These are phyloP conservation scores for Mytilinidion resinicola DNA, from an alignment of 495 filamentous ascomycete species.

Conservation along the genomic window DNA sequence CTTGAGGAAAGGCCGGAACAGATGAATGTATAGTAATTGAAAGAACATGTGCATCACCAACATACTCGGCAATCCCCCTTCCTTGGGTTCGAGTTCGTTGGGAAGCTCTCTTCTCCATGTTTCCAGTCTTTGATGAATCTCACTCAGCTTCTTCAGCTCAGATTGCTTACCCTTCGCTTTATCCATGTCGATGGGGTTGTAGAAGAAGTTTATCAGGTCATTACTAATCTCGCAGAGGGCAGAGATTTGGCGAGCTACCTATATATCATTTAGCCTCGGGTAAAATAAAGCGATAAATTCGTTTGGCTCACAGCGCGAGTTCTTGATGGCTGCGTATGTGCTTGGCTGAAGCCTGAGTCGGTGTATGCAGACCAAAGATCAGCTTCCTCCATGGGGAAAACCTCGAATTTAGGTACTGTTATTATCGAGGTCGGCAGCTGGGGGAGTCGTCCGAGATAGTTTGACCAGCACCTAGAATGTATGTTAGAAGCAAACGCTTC, in stretches of 20 bases:
- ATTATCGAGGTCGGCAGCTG: conserved; percentile 73
- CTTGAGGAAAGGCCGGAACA: conserved; percentile 93
- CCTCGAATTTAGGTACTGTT: conserved; percentile 81
- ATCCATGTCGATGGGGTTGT: conserved; percentile 65
- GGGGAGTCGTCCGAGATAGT: conserved; percentile 89
- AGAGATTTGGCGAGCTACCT: conserved; percentile 65
- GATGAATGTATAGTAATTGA: conserved; percentile 91
- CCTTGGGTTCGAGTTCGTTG: conserved; percentile 79
- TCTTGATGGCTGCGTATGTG: conserved; percentile 70
- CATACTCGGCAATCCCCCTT: conserved; percentile 80
- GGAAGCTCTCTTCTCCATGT: conserved; percentile 85
- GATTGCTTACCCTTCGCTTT: conserved; percentile 58
- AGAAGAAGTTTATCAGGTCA: conserved; percentile 84
- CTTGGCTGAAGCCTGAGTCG: conserved; percentile 65
- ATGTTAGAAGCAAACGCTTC: conserved; percentile 2
- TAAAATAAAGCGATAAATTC: background rate
- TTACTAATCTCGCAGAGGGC: conserved; percentile 87
- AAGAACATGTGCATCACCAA: conserved; percentile 99
- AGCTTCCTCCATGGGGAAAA: conserved; percentile 83
- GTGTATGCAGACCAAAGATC: conserved; percentile 85
- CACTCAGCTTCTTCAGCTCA: conserved; percentile 90
- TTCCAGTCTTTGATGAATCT: conserved; percentile 84
- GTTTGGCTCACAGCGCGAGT: conserved; percentile 58
- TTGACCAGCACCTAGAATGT: conserved; percentile 74
- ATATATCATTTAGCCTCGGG: background rate